phyloP scores from a whole-genome alignment of 345 rosid genomes.

The Brassica incana region DNA sequence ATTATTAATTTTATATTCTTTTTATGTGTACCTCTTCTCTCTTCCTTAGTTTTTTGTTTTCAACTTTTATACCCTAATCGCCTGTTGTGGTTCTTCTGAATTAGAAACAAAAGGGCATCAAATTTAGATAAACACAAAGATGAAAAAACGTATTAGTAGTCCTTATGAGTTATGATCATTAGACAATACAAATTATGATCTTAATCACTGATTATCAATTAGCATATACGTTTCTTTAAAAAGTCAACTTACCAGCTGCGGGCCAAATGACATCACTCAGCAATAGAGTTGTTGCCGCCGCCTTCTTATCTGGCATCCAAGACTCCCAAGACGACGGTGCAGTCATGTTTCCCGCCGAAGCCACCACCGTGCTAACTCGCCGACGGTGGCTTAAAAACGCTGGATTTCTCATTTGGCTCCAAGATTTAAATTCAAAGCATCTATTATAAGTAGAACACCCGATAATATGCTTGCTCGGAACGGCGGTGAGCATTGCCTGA shows the following conservation, averaged over 20 bases:
- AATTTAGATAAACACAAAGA: not conserved
- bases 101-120: slow-evolving; percentile 19
- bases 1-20: not conserved
- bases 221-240: not conserved
- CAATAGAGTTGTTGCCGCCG: slow-evolving; percentile 47
- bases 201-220: not conserved
- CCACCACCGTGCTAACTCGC: slow-evolving; percentile 23
- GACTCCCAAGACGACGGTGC: slow-evolving; percentile 62
- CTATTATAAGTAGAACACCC: slow-evolving; percentile 3
- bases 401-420: not conserved
- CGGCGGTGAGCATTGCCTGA: slow-evolving; percentile 14
- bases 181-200: not conserved
- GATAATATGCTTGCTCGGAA: slow-evolving; percentile 6
- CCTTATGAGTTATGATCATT: not conserved
- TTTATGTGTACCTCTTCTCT: not conserved
- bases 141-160: not conserved
- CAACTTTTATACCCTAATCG: slow-evolving; percentile 31
- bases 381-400: not conserved
- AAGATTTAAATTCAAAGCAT: not conserved
- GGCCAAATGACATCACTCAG: slow-evolving; percentile 90
- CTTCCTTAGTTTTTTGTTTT: not conserved
- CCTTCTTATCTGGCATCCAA: slow-evolving; percentile 66
- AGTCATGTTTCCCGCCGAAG: slow-evolving; percentile 47
- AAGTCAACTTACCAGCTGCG: slow-evolving; percentile 64
- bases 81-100: slow-evolving; percentile 24